Base-by-base conservation (phyloP, 768 basidiomycete species). In the Amanita fuliginea region DNA sequence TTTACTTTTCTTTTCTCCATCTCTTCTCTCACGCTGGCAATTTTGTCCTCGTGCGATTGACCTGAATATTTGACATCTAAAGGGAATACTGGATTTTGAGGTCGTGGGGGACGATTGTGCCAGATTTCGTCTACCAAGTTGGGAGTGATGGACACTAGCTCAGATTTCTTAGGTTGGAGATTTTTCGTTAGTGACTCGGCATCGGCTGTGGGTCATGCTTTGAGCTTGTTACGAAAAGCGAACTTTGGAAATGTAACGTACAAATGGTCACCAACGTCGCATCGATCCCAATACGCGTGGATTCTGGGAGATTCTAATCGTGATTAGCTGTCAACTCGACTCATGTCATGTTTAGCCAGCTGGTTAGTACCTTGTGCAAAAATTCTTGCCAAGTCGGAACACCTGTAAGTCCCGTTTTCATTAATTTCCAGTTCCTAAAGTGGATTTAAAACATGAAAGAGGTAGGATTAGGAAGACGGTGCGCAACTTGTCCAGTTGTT, bases 351-450 rank as follows among this genome's bases (percentile, higher is more conserved):
- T 36, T 22, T 34, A 7, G 16, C 10, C 24, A 10, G 18, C 44
- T 4, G n/a, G 41, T 14, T 53, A n/a, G n/a, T n/a, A 80, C 89
- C 73, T 89, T 84, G 42, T 74, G 68, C 30, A 94, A 65, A 62
- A 86, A 92, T 3, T 90, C 86, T 59, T 93, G 86, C 92, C 91
- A 94, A 2, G 83, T 83, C 2, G 90, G 89, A 10, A 93, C 86
- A 57, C 89, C 86, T 59, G 85, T 84, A 14, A 90, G 62, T 4
- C 95, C 96, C 56, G 88, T 82, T 61, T 90, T 93, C 88, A 95
- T 93, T 61, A 98, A 65, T 0, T 74, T 84, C 95, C 95, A 99
- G 53, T 93, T 92, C 42, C 83, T 87, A 56, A 14, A 14, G 19
- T 18, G 50, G 22, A 49, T 35, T 43, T 32, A 40, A 41, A 43